Conservation (phyloP, 192 early-diverging fungal species). For the Linderina pennispora region DNA sequence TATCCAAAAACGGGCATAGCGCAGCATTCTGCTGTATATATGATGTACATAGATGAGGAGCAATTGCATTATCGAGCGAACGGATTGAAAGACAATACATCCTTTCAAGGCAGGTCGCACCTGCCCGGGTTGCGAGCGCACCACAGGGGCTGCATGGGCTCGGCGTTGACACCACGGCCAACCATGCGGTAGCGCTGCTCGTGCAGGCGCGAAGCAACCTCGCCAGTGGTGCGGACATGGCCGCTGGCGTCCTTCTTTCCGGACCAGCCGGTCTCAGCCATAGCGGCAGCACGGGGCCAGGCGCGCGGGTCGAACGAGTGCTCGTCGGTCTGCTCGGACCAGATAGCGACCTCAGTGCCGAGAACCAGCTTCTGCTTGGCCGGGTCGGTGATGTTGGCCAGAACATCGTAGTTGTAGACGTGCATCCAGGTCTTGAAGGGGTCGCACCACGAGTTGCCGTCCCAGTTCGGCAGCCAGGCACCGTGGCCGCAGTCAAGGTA, state of each 20-base stretch:
- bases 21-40: too few relatives aligned
- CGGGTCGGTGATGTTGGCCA: conserved; percentile 47
- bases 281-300: conserved; percentile 67
- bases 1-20: too few relatives aligned
- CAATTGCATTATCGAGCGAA: too few relatives aligned
- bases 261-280: conserved; percentile 66
- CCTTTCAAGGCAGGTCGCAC: conserved; percentile 38
- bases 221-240: conserved; percentile 49
- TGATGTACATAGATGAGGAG: too few relatives aligned
- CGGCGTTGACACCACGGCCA: conserved; percentile 57
- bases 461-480: conserved; percentile 62
- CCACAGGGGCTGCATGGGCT: conserved; percentile 71
- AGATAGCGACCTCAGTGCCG: conserved; percentile 60
- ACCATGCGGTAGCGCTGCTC: conserved; percentile 68
- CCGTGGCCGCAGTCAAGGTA: conserved; percentile 76
- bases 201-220: conserved; percentile 59
- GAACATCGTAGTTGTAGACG: conserved; percentile 59
- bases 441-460: conserved; percentile 65
- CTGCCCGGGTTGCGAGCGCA: conserved; percentile 56
- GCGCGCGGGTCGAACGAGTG: conserved; percentile 52
- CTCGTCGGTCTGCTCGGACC: conserved; percentile 65
- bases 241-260: conserved; percentile 52
- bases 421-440: conserved; percentile 73
- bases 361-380: conserved; percentile 52
- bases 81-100: too few relatives aligned